phyloP scores from a whole-genome alignment of 371 early-diverging fungal genomes.

The Rhizopus delemar region DNA sequence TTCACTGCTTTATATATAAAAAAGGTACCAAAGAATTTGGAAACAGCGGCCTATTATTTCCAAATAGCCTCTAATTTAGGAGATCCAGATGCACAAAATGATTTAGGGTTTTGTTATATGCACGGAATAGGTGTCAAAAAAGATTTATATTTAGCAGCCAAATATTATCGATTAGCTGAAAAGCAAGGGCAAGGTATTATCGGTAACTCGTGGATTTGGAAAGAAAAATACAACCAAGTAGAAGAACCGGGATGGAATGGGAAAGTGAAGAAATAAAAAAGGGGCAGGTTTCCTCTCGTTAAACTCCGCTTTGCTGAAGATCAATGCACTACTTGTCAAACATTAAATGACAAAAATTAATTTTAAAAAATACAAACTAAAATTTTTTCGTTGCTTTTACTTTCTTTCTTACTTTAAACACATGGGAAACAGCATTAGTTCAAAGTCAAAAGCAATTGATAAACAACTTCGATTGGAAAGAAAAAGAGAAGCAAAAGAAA shows the following conservation, averaged over 20 bases:
- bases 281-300: not conserved
- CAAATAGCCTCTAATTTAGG: slow-evolving; percentile 87
- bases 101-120: slow-evolving; percentile 76
- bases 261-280: slow-evolving; percentile 12
- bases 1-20: too few relatives aligned
- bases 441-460: slow-evolving; percentile 85
- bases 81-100: slow-evolving; percentile 88
- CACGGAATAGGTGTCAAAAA: slow-evolving; percentile 84
- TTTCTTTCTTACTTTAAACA: slow-evolving; percentile 8
- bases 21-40: slow-evolving; percentile 71
- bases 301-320: not conserved
- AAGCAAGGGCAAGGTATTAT: slow-evolving; percentile 79
- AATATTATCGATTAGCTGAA: slow-evolving; percentile 84
- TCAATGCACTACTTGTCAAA: not conserved
- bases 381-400: slow-evolving; percentile 7
- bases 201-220: slow-evolving; percentile 94
- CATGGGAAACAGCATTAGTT: slow-evolving; percentile 76
- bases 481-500: slow-evolving; percentile 75
- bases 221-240: slow-evolving; percentile 69
- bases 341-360: slow-evolving; percentile 3
- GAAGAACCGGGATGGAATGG: slow-evolving; percentile 19
- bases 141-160: slow-evolving; percentile 78
- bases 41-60: slow-evolving; percentile 83
- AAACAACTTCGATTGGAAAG: slow-evolving; percentile 80
- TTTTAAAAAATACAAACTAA: not conserved